Percentiles rank a stretch among this genome's conserved stretches.
Evolutionary conservation across 2,329 filamentous ascomycete species (phyloP).

Genomic region (Colletotrichum musae): DNA sequence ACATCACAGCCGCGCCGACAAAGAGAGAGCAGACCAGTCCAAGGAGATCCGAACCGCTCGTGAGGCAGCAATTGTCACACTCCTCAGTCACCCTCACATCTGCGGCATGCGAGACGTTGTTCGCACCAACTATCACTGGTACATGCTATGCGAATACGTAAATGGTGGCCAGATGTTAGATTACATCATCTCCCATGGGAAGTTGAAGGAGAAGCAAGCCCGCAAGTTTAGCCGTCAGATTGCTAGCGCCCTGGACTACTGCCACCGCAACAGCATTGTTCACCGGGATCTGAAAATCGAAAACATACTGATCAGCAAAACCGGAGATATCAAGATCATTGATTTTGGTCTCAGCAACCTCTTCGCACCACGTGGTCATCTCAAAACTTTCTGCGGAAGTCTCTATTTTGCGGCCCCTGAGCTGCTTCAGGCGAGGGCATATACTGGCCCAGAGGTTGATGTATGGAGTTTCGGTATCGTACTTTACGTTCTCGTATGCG

Average conservation of each 20-base stretch:
- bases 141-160: slow-evolving; percentile 99
- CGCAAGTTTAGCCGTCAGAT: slow-evolving; percentile 98
- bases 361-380: slow-evolving; percentile 85
- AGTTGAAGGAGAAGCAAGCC: slow-evolving; percentile 97
- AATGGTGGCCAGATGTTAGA: slow-evolving; percentile 99
- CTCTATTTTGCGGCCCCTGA: slow-evolving; percentile 98
- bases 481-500: slow-evolving; percentile 95
- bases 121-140: slow-evolving; percentile 98
- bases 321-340: slow-evolving; percentile 98
- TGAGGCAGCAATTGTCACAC: slow-evolving; percentile 95
- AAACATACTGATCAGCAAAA: slow-evolving; percentile 99
- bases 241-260: slow-evolving; percentile 95
- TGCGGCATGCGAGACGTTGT: slow-evolving; percentile 96
- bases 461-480: slow-evolving; percentile 99
- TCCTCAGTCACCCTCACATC: slow-evolving; percentile 95
- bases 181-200: slow-evolving; percentile 98
- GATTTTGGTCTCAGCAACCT: slow-evolving; percentile 98
- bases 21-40: slow-evolving; percentile 93
- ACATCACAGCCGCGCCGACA: slow-evolving; percentile 77
- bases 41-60: slow-evolving; percentile 96
- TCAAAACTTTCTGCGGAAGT: slow-evolving; percentile 98
- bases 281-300: slow-evolving; percentile 98
- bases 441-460: slow-evolving; percentile 96
- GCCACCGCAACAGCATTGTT: slow-evolving; percentile 97
- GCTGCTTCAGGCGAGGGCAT: slow-evolving; percentile 91